Evolutionary conservation across 306 rosid genomes (phyloP), one percentile per base, ranked within the genome.

Genomic region (Notholithocarpus densiflorus): DNA sequence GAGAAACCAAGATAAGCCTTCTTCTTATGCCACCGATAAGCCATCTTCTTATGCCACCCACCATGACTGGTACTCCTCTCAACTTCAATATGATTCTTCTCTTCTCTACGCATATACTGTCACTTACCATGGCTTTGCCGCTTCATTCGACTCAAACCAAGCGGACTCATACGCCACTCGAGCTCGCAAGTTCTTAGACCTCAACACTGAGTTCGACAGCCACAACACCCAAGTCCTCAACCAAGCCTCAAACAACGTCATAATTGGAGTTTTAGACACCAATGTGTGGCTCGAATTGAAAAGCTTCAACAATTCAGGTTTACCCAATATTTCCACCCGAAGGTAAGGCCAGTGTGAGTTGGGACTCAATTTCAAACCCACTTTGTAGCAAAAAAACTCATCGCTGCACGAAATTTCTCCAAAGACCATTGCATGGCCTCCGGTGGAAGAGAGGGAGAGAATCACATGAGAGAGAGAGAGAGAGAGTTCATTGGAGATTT

Each of bases 331-430:
- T 72, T 97, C 98, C 6, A 6, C 83, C 0, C 82, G 88, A 64
- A 92, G 98, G 98, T 87, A 84, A 1, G 98, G 98, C 3, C 72
- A 79, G 80, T 94, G 98, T 53, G 97, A 94, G 52, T 69, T 83
- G 0, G 89, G 86, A 0, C 27, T 85, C 0, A 97, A 95, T 77
- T 95, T 95, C 23, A 65, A 68, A 0, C 31, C 88, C 0, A 72
- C 69, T 80, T 3, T 95, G 98, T 61, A 95, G 93, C 82, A 92
- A 74, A 76, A 37, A 95, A 92, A 75, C 94, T 95, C 74, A 90
- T 92, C 37, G 97, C 97, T 4, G 97, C 98, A 0, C 80, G 93
- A 37, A 90, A 92, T 86, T 95, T 95, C 87, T 83, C 96, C 0
- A 87, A 77, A 29, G 97, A 98, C 2, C 87, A 68, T 51, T 90